phyloP scores from a whole-genome alignment of 148 eudicot species.

The Cornus controversa region DNA sequence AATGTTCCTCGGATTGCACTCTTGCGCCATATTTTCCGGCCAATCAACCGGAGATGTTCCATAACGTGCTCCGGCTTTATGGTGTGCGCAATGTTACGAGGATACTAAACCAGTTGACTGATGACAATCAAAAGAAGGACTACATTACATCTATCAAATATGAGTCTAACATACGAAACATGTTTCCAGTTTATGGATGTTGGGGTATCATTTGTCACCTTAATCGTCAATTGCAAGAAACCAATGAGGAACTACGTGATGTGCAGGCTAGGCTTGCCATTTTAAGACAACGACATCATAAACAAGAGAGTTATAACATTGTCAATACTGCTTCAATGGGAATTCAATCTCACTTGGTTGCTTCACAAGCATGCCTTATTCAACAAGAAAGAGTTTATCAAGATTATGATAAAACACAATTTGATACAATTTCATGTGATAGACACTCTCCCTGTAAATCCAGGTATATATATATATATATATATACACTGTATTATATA shows the following conservation, averaged over 20 bases:
- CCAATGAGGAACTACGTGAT: conserved; percentile 25
- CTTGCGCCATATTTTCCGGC: conserved; percentile 73
- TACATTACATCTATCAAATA: conserved; percentile 59
- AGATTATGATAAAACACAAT: too few species aligned
- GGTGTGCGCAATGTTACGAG: conserved; percentile 54
- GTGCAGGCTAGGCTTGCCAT: conserved; percentile 20
- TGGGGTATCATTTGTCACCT: conserved; percentile 20
- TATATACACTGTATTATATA: too few species aligned
- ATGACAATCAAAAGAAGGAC: conserved; percentile 34
- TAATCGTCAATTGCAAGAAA: neutral
- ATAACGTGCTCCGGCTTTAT: conserved; percentile 52
- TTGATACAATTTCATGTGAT: too few species aligned
- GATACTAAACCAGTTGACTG: conserved; percentile 21
- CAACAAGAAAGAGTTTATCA: too few species aligned
- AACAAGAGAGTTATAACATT: too few species aligned
- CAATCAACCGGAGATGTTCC: conserved; percentile 43
- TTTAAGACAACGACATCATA: conserved; percentile 7
- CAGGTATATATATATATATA: too few species aligned
- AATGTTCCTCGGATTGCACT: conserved; percentile 42
- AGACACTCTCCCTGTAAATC: too few species aligned
- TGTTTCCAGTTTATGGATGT: conserved; percentile 49
- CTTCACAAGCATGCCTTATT: too few species aligned
- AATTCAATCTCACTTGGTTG: too few species aligned
- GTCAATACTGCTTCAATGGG: too few species aligned
- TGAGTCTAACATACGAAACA: conserved; percentile 52